Base-by-base conservation (phyloP, 148 eudicot genomes). In the Dysphania ambrosioides region DNA sequence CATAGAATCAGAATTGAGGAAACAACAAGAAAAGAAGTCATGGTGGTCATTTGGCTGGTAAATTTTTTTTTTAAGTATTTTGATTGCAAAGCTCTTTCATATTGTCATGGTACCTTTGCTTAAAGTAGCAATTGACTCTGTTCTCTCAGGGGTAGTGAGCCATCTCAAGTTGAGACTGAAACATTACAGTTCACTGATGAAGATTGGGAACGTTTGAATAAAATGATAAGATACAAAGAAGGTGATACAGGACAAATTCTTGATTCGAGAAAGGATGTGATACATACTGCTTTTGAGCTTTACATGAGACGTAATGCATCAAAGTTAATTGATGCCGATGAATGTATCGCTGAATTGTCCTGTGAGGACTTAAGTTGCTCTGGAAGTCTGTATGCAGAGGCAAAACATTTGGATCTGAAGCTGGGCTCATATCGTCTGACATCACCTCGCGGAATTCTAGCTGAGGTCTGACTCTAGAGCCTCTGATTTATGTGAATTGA, bases 1-100 rank as follows among this genome's bases (percentile, higher is more conserved):
- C 36, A 71, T 79, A 62, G 89, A 84, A 60, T 86, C 96, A 53
- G 92, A 87, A 75, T 56, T 74, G 74, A 87, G 68, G 61, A 88
- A 83, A 74, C 90, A 95, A 81, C 85, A 85, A 72, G 74, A 88
- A 62, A 92, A 88, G 74, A 90, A 87, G 78, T 90, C 99, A 51
- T 95, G 99, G 99, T 95, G 97, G 97, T 73, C 97, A 74, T 86
- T 95, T 82, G 99, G 99, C 75, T 87, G 99, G 99, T 92, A 68
- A 66, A 21, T 11, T 30, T 23, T 67, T 68, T n/a, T 64, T 38
- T 41, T 41, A 68, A 59, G 6, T 65, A n/a, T 69, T 26, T 15
- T 4, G 65, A 15, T 18, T 69, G 72, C 44, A 13, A 63, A n/a
- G 51, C 70, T 21, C 30, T 40, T 65, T 2, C 23, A 6, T 29